A percentile compares a stretch with the other conserved stretches of the same genome.
Evolutionary conservation across 805 yeast species (phyloP).

Genomic region (Myxozyma udenii): DNA sequence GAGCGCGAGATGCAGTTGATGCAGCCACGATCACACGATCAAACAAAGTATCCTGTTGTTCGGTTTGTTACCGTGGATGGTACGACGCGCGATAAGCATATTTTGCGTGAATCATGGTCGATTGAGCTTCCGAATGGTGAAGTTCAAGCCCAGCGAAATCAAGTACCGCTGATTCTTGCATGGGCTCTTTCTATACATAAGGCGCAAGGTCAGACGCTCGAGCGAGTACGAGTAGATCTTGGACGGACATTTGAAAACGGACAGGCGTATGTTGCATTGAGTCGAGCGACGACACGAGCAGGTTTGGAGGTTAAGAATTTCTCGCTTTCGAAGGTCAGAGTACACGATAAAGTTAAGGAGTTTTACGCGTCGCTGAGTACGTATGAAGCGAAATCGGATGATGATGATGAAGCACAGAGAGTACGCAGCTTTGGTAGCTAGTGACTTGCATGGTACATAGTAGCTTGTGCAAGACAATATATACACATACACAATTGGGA

Average conservation of each 20-base stretch:
- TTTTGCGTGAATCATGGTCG: conserved; percentile 79
- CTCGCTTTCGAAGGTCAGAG: conserved; percentile 56
- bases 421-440: not conserved
- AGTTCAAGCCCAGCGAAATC: conserved; percentile 68
- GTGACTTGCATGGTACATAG: not conserved
- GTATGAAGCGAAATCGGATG: not conserved
- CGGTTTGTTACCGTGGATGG: conserved; percentile 71
- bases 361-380: conserved; percentile 50
- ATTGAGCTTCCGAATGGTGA: conserved; percentile 70
- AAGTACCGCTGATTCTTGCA: conserved; percentile 85
- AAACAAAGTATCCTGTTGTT: conserved; percentile 60
- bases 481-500: too few species aligned
- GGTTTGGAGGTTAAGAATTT: conserved; percentile 83
- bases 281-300: conserved; percentile 79
- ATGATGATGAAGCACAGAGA: conserved; percentile 2
- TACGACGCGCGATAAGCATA: conserved; percentile 66
- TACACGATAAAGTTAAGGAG: conserved; percentile 64
- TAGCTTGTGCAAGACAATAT: too few species aligned
- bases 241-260: conserved; percentile 79
- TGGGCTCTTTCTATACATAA: conserved; percentile 97
- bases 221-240: conserved; percentile 73
- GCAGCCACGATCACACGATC: not conserved
- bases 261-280: conserved; percentile 92
- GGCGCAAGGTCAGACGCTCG: conserved; percentile 89
- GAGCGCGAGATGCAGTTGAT: not conserved